These are phyloP conservation scores for Phoenix roebelenii DNA, from an alignment of 176 grass and related monocot species.

Conservation along the genomic window DNA sequence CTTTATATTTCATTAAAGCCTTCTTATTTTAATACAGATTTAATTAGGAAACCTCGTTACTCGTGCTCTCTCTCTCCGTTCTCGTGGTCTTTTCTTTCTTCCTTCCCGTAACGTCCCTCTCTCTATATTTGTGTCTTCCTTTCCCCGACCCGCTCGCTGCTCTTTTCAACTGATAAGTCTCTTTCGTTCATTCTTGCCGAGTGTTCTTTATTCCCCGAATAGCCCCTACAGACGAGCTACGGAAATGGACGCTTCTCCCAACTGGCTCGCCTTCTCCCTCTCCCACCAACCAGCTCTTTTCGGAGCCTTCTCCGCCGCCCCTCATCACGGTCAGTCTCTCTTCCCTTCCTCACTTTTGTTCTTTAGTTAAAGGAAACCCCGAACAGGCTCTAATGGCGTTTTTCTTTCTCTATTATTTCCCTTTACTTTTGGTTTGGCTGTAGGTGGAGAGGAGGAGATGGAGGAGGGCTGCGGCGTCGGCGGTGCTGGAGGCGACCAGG, in stretches of 20 bases:
- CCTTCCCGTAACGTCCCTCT: conserved; percentile 23
- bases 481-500: not conserved
- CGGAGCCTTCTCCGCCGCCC: conserved; percentile 49
- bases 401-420: not conserved
- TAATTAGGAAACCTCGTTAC: conserved; percentile 40
- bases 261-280: conserved; percentile 95
- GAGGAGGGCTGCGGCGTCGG: conserved; percentile 64
- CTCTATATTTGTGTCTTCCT: conserved; percentile 20
- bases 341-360: not conserved
- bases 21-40: conserved; percentile 11
- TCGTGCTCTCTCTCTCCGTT: conserved; percentile 18
- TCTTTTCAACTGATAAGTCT: not conserved
- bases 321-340: not conserved
- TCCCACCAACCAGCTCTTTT: conserved; percentile 60
- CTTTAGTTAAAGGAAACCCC: not conserved
- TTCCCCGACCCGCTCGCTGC: conserved; percentile 13
- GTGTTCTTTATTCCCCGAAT: too few relatives aligned
- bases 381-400: too few relatives aligned
- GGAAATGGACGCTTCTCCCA: conserved; percentile 60
- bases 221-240: not conserved
- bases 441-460: conserved; percentile 19
- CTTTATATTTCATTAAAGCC: conserved; percentile 4
- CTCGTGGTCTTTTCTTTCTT: not conserved
- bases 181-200: too few relatives aligned
- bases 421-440: not conserved